A percentile compares a stretch with the other conserved stretches of the same genome.
Evolutionary conservation across 164 flowering plant species (phyloP).

Genomic region (Pachysandra terminalis): DNA sequence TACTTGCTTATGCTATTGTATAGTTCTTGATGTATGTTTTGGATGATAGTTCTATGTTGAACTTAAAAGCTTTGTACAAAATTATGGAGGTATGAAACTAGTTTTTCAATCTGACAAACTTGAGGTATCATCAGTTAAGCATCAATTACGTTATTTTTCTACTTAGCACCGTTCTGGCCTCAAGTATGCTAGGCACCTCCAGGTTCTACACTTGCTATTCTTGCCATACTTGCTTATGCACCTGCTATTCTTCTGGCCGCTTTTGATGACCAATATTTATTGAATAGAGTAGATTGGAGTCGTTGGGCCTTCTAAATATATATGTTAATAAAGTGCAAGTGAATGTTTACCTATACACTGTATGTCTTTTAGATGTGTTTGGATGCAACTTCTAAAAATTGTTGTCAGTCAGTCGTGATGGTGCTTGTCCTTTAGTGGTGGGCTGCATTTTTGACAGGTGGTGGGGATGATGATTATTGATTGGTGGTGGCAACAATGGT

Average conservation of each 20-base stretch:
- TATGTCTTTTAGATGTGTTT: too few relatives aligned
- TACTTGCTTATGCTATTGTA: conserved; percentile 2
- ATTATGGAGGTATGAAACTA: background rate
- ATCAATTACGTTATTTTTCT: background rate
- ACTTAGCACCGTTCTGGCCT: background rate
- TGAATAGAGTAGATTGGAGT: too few relatives aligned
- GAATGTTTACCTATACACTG: too few relatives aligned
- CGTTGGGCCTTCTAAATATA: background rate
- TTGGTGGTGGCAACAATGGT: too few relatives aligned
- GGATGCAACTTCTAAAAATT: too few relatives aligned
- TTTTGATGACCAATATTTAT: background rate
- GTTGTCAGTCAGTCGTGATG: too few relatives aligned
- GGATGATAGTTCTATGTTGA: conserved; percentile 1
- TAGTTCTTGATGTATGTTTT: background rate
- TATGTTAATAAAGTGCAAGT: background rate
- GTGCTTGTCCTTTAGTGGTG: too few relatives aligned
- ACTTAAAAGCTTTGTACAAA: background rate
- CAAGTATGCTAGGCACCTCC: background rate
- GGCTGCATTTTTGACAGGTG: too few relatives aligned
- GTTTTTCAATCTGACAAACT: background rate
- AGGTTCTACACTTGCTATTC: background rate
- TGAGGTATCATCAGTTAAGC: background rate
- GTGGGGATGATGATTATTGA: too few relatives aligned
- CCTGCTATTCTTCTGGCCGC: background rate
- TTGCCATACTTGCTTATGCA: background rate